Evolutionary conservation across 495 filamentous ascomycete species (phyloP), one percentile per base, ranked within the genome.

Genomic region (Venustampulla echinocandica): DNA sequence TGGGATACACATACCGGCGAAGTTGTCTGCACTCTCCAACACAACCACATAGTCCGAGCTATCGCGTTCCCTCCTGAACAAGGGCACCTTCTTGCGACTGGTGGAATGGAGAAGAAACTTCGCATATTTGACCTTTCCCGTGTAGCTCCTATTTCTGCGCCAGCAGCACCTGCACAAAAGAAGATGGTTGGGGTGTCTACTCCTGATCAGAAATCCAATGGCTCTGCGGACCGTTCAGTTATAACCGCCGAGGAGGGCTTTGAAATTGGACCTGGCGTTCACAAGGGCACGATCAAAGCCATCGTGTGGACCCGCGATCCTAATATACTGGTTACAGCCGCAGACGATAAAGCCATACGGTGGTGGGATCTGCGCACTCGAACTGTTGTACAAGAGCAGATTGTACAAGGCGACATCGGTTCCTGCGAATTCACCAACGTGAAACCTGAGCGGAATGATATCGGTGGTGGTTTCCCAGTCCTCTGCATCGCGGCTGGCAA

Each of bases 1-100:
- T 98, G 92, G 92, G 92, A 98, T 57, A 95, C 92, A 4, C 83
- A 89, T 56, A 89, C 85, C 3, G 92, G 92, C 54, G 93, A 96
- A 71, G 82, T 85, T 32, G 74, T 95, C 22, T 84, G 83, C 60
- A 85, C 88, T 4, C 78, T 98, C 19, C 79, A 87, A 54, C 93
- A 97, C 64, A 75, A 85, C 44, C 93, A 97, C 63, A 95, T 98
- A 53, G 90, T 95, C 49, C 87, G 92, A 42, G 85, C 93, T 5
- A 80, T 95, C 24, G 88, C 90, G 9, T 95, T 96, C 53, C 85
- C 90, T 19, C 77, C 79, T n/a, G 79, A 78, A 33, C 83, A 85
- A 11, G 79, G 82, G 38, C 76, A 84, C 18, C 76, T 97, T 37
- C 61, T 81, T 40, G 92, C 92, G 15, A 97, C 92, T 2, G 92